Conservation (phyloP, 441 rosid genomes). For the Lepidium campestre region DNA sequence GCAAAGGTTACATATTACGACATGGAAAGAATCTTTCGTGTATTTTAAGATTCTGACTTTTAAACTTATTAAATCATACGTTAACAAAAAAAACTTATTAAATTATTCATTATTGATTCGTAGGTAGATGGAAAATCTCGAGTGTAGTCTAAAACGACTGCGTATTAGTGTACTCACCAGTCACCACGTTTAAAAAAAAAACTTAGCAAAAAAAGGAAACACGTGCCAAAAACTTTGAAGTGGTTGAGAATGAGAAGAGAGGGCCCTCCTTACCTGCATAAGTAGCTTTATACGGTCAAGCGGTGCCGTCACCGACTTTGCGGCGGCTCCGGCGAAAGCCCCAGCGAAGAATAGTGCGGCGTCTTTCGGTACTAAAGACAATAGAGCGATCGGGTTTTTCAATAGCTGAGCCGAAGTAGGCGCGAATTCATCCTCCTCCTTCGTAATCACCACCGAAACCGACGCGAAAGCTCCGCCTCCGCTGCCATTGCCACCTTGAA, state of each 20-base stretch:
- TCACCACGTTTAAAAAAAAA: not conserved
- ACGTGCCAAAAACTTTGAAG: constrained; percentile 28
- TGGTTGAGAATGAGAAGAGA: constrained; percentile 7
- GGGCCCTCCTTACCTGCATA: constrained; percentile 58
- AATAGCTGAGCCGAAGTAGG: constrained; percentile 70
- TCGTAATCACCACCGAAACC: constrained; percentile 49
- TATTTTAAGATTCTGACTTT: not conserved
- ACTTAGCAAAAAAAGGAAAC: constrained; percentile 3
- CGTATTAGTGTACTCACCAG: not conserved
- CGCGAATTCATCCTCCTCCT: constrained; percentile 47
- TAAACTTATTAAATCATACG: not conserved
- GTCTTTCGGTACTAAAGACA: constrained; percentile 66
- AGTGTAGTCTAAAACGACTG: constrained; percentile 7
- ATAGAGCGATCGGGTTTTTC: constrained; percentile 65
- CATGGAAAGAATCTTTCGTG: not conserved
- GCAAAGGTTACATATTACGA: no score
- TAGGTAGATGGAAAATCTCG: not conserved
- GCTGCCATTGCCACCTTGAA: constrained; percentile 15
- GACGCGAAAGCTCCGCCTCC: constrained; percentile 48
- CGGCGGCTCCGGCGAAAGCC: constrained; percentile 93
- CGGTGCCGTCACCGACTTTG: constrained; percentile 89
- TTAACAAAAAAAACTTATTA: not conserved
- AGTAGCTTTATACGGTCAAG: constrained; percentile 95
- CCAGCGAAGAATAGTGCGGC: constrained; percentile 80
- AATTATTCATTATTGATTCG: not conserved